Conservation (phyloP, 805 yeast species). For the Candida boleticola region DNA sequence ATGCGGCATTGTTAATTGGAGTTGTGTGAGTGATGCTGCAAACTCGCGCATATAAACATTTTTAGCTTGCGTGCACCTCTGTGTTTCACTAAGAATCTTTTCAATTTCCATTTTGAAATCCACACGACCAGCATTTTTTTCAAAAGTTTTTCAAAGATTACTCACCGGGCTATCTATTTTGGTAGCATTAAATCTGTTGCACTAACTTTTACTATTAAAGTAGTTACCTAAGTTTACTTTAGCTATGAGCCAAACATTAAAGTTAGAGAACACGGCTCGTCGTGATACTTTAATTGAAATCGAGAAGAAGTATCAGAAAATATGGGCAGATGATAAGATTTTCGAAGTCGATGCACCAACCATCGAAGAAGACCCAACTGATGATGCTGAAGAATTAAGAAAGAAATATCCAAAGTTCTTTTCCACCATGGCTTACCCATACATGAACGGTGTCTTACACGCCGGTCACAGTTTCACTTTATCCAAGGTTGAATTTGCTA, state of each 20-base stretch:
- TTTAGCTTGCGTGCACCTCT: no score
- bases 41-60: no score
- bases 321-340: constrained; percentile 83
- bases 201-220: no score
- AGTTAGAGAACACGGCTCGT: constrained; percentile 73
- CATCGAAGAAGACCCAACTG: constrained; percentile 51
- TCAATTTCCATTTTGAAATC: neutral
- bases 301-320: constrained; percentile 82
- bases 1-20: no score
- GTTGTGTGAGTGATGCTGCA: no score
- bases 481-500: constrained; percentile 87
- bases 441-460: constrained; percentile 97
- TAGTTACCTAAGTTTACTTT: no score
- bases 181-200: no score
- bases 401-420: constrained; percentile 80
- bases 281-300: constrained; percentile 89
- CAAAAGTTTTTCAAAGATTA: neutral
- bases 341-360: constrained; percentile 90
- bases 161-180: no score
- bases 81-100: no score
- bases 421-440: constrained; percentile 96
- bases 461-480: constrained; percentile 97
- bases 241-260: constrained; percentile 39
- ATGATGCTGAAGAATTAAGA: constrained; percentile 66
- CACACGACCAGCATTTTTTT: neutral